Evolutionary conservation across 257 asterid species (phyloP), one percentile per base, ranked within the genome.

Genomic region (Solanum arcanum): DNA sequence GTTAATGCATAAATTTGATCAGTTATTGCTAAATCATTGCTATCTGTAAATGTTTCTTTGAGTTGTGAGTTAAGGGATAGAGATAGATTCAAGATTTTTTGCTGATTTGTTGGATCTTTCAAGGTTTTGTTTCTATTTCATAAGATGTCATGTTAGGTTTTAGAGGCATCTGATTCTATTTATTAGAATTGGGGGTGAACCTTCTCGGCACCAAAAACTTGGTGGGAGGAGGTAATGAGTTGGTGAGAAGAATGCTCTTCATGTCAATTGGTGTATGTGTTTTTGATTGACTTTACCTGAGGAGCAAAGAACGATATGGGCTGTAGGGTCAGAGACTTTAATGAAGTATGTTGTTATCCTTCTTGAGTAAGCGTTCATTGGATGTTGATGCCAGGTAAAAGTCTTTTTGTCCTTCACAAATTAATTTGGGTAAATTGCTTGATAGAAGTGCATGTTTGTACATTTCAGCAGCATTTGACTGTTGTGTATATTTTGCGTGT

Each of bases 271-370:
- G 33, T 91, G 86, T 87, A 90, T 92, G 90, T 86, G 88, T 88
- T 66, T 62, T 70, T 87, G 60, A 88, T 89, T 84, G 83, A 87
- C 62, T 89, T 89, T 64, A 87, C 72, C 90, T 89, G 91, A 87
- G 81, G 90, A 73, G 68, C 85, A 83, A 78, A 89, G 69, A 89
- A 87, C 90, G 96, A 91, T 87, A 94, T 96, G 98, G 99, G 95
- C 93, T 44, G 92, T 91, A 92, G 90, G 86, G 86, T 90, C 89
- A 60, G 86, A 87, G 72, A 88, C 89, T 76, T 89, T 89, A 88
- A 42, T 90, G 93, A 94, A 93, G 94, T 88, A 95, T 96, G 99
- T 95, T 96, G 98, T 90, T 96, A 91, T 95, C 99, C 93, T 96
- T 95, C 93, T 92, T 97, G 94, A 97, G 99, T 94, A 97, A 94